A percentile compares a stretch with the other conserved stretches of the same genome.
Evolutionary conservation across 1,284 basidiomycete genomes (phyloP).

Genomic region (Irpex sp.): DNA sequence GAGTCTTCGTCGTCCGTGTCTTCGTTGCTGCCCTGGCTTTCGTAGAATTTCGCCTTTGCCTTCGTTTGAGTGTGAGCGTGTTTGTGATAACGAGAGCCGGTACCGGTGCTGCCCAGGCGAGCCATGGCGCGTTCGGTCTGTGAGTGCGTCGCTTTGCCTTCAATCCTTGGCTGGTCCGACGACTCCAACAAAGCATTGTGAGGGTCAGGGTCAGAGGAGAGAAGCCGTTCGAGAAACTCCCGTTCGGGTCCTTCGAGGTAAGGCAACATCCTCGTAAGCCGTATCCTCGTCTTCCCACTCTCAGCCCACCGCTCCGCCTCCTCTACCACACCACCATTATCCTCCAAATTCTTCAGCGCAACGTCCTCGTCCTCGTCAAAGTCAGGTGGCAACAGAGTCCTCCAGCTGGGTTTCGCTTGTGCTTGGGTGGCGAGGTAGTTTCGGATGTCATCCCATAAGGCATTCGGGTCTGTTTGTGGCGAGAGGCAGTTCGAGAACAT

Average conservation of each 20-base stretch:
- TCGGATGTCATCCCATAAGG: slow-evolving; percentile 13
- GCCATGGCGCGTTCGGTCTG: slow-evolving; percentile 22
- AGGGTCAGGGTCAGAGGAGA: slow-evolving; percentile 8
- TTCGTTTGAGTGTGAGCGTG: too few species aligned
- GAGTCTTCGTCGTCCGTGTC: slow-evolving; percentile 23
- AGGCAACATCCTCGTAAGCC: slow-evolving; percentile 36
- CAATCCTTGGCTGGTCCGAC: background rate
- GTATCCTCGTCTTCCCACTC: slow-evolving; percentile 36
- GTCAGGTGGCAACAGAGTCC: slow-evolving; percentile 13
- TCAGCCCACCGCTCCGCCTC: slow-evolving; percentile 50
- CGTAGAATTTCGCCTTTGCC: background rate
- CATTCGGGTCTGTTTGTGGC: slow-evolving; percentile 19
- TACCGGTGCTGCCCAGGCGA: slow-evolving; percentile 8
- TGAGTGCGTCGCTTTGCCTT: slow-evolving; percentile 18
- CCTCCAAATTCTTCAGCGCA: slow-evolving; percentile 55
- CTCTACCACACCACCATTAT: slow-evolving; percentile 40
- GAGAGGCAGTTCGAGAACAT: slow-evolving; percentile 59
- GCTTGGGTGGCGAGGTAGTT: background rate
- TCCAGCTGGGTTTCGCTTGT: slow-evolving; percentile 7
- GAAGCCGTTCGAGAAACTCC: slow-evolving; percentile 19
- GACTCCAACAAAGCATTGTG: background rate
- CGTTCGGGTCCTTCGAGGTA: slow-evolving; percentile 34
- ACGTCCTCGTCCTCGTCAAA: slow-evolving; percentile 34
- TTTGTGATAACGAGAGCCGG: background rate
- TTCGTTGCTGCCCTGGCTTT: slow-evolving; percentile 14